Evolutionary conservation across 1,284 basidiomycete species (phyloP).

Genomic region (Ustilago crameri): DNA sequence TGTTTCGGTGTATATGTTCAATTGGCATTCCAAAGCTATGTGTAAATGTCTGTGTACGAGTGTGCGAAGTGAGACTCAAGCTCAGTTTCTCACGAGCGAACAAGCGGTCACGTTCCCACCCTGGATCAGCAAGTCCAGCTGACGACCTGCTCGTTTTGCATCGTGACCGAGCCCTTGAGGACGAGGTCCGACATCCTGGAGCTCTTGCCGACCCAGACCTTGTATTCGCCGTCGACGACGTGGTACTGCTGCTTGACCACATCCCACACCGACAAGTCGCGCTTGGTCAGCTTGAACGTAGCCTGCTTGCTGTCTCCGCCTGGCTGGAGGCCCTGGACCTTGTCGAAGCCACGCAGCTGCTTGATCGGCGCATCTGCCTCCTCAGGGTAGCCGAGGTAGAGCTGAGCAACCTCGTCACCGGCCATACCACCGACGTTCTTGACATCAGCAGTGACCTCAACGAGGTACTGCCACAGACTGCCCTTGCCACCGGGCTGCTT

Average conservation of each 20-base stretch:
- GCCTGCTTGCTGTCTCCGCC: conserved; percentile 29
- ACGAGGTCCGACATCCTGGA: conserved; percentile 17
- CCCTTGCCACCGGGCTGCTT: conserved; percentile 36
- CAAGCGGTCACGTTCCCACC: no score
- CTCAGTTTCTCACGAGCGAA: no score
- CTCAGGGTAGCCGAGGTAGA: conserved; percentile 56
- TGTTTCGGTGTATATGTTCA: no score
- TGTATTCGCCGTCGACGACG: conserved; percentile 41
- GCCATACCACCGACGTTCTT: conserved; percentile 69
- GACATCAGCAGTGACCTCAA: conserved; percentile 68
- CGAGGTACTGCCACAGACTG: conserved; percentile 71
- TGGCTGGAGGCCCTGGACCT: conserved; percentile 26
- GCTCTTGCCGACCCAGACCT: conserved; percentile 43
- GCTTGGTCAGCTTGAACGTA: conserved; percentile 40
- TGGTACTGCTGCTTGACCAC: conserved; percentile 41
- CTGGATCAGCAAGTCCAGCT: neutral
- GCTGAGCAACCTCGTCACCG: conserved; percentile 71
- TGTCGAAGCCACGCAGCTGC: conserved; percentile 58
- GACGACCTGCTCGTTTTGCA: conserved; percentile 24
- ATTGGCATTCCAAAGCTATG: no score
- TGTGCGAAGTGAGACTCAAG: no score
- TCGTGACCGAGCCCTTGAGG: conserved; percentile 25
- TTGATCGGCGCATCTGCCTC: conserved; percentile 24
- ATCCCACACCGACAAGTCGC: conserved; percentile 53
- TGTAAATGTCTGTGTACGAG: no score